Conservation (phyloP, 140 eudicot species). For the Anethum foeniculum region DNA sequence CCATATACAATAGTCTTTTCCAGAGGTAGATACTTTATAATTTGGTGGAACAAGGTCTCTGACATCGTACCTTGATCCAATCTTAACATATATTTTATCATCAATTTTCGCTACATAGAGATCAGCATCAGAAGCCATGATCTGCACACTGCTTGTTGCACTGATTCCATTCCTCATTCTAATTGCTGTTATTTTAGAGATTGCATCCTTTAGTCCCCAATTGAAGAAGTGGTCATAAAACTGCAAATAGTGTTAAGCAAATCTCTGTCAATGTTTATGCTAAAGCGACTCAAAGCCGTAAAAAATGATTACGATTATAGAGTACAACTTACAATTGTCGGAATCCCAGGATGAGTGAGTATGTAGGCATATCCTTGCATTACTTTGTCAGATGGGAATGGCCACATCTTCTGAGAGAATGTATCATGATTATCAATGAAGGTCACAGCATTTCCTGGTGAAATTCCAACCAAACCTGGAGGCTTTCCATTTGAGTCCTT, state of each 20-base stretch:
- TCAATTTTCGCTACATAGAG: slow-evolving; percentile 61
- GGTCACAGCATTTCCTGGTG: slow-evolving; percentile 48
- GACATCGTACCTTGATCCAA: slow-evolving; percentile 49
- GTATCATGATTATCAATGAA: slow-evolving; percentile 81
- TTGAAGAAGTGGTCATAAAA: slow-evolving; percentile 33
- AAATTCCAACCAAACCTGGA: slow-evolving; percentile 58
- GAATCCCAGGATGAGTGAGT: slow-evolving; percentile 82
- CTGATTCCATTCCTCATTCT: not conserved
- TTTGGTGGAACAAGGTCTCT: slow-evolving; percentile 49
- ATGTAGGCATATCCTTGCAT: slow-evolving; percentile 79
- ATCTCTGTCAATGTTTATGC: not conserved
- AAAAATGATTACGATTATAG: not conserved
- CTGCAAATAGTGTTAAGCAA: slow-evolving; percentile 26
- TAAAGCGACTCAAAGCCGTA: not conserved
- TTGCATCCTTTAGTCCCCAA: slow-evolving; percentile 24
- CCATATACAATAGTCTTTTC: slow-evolving; percentile 58
- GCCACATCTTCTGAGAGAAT: slow-evolving; percentile 54
- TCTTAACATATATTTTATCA: slow-evolving; percentile 40
- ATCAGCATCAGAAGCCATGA: slow-evolving; percentile 53
- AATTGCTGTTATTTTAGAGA: slow-evolving; percentile 17
- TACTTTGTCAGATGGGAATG: slow-evolving; percentile 76
- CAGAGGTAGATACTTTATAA: slow-evolving; percentile 47
- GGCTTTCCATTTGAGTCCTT: slow-evolving; percentile 57
- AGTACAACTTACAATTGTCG: slow-evolving; percentile 36
- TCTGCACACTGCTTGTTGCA: slow-evolving; percentile 26